Conservation (phyloP, 495 filamentous ascomycete genomes). For the Aspergillus avenaceus region DNA sequence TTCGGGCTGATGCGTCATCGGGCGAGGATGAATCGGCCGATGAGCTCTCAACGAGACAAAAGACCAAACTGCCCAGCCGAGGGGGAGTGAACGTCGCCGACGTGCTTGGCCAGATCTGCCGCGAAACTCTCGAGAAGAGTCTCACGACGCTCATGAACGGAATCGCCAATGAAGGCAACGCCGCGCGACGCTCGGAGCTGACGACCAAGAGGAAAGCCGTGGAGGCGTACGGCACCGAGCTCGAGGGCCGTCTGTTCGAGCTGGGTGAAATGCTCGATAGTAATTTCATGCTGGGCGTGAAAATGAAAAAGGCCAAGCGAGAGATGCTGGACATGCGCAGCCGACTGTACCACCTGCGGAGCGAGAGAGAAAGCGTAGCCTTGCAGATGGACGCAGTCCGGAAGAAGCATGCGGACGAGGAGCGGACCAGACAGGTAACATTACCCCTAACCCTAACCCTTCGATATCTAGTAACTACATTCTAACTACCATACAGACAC, state of each 20-base stretch:
- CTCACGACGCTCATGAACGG: constrained; percentile 35
- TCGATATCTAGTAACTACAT: too few relatives aligned
- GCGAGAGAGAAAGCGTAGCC: constrained; percentile 61
- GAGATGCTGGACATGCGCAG: constrained; percentile 61
- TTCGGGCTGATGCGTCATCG: constrained; percentile 16
- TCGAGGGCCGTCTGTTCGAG: constrained; percentile 58
- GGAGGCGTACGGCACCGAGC: constrained; percentile 63
- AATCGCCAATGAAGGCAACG: constrained; percentile 35
- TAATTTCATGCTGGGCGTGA: constrained; percentile 56
- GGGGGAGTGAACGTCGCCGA: constrained; percentile 66
- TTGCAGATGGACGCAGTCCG: constrained; percentile 67
- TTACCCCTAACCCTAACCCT: background rate
- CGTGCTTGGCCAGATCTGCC: constrained; percentile 64
- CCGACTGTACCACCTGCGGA: constrained; percentile 58
- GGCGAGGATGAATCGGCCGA: constrained; percentile 33
- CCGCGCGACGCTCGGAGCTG: constrained; percentile 45
- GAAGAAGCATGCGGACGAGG: constrained; percentile 48
- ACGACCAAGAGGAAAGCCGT: constrained; percentile 59
- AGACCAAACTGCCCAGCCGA: constrained; percentile 45
- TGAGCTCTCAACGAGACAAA: constrained; percentile 25
- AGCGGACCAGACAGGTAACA: constrained; percentile 5
- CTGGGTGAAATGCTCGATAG: constrained; percentile 55
- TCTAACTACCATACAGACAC: too few relatives aligned
- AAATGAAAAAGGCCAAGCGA: constrained; percentile 59
- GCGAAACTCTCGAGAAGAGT: constrained; percentile 58